Base-by-base conservation (phyloP, 1,284 basidiomycete species). In the Ustilago crameri region DNA sequence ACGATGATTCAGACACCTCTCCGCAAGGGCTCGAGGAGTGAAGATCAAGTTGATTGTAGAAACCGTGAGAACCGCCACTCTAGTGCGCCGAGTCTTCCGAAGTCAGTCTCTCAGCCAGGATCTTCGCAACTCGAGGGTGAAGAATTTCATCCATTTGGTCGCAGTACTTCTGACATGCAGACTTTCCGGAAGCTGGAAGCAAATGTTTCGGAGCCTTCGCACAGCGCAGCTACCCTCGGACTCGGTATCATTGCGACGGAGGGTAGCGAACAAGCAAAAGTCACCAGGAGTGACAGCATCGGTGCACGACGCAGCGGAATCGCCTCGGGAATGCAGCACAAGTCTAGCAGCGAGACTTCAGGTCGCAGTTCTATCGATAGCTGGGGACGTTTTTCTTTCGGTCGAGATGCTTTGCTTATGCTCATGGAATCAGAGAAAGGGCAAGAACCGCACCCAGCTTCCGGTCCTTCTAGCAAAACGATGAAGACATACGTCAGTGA, bases 281-380 rank as follows among this genome's bases (percentile, higher is more conserved):
- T 43, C 2, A 40, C 42, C 9, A 41, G 18, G 22, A 34, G 34
- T 23, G 15, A 34, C 22, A 47, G n/a, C 17, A 18, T 30, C 18
- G 17, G 49, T 9, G 3, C 37, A 1, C 20, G n/a, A 9, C 38
- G 32, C 45, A 49, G 26, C 51, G 48, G 51, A 32, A 20, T 44
- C 38, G 41, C 17, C 22, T 18, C 55, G 5, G 48, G 40, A 37
- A 45, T 40, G 15, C 64, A 67, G 40, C 46, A 48, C 32, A 72
- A 64, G 32, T 51, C 63, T 0, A 47, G 42, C 52, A 72, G 69
- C 44, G 58, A 67, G 10, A 30, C 37, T 32, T 72, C 69, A 2
- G 46, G 18, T 15, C 55, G 41, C 43, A 72, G 64, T 43, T 72
- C 69, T 9, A n/a, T 22, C 14, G 60, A 67, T 37, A 72, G 69